Evolutionary conservation across 225 moss, liverwort and hornwort species (phyloP).

Genomic region (Physcomitrellopsis africana): DNA sequence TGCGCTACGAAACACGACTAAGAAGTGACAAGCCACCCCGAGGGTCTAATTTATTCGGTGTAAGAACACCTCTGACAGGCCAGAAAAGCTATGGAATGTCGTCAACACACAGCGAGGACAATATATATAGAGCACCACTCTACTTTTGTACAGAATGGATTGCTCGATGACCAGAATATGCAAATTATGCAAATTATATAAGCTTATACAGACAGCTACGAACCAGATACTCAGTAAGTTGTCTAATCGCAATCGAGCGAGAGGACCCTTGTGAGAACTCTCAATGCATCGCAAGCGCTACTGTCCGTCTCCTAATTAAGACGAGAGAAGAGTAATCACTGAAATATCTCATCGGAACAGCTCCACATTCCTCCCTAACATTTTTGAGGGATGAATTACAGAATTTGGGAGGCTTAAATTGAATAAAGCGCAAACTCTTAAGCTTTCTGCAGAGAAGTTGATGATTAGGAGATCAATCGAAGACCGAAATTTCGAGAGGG

Average conservation of each 20-base stretch:
- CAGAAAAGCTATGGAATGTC: conserved; percentile 26
- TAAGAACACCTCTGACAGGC: background rate
- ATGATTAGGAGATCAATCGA: background rate
- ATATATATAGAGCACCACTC: background rate
- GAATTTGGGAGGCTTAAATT: background rate
- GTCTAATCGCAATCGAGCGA: background rate
- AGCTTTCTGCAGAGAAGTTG: background rate
- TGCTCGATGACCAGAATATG: background rate
- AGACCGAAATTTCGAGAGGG: conserved; percentile 11
- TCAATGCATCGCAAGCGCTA: background rate
- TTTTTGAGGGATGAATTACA: background rate
- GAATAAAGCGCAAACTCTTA: background rate
- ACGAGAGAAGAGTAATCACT: background rate
- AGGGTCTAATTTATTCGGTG: background rate
- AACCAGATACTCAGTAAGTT: conserved; percentile 14
- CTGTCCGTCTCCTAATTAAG: too few relatives aligned
- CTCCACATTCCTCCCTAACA: background rate
- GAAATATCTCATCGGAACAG: background rate
- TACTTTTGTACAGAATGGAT: conserved; percentile 1
- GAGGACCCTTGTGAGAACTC: background rate
- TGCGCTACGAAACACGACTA: conserved; percentile 10
- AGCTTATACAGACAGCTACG: conserved; percentile 30
- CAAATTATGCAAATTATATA: conserved; percentile 7
- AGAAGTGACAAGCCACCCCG: conserved; percentile 17
- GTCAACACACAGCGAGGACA: background rate